A percentile compares a stretch with the other conserved stretches of the same genome.
Evolutionary conservation across 2,329 filamentous ascomycete species (phyloP).

Genomic region (Cladophialophora carrionii): DNA sequence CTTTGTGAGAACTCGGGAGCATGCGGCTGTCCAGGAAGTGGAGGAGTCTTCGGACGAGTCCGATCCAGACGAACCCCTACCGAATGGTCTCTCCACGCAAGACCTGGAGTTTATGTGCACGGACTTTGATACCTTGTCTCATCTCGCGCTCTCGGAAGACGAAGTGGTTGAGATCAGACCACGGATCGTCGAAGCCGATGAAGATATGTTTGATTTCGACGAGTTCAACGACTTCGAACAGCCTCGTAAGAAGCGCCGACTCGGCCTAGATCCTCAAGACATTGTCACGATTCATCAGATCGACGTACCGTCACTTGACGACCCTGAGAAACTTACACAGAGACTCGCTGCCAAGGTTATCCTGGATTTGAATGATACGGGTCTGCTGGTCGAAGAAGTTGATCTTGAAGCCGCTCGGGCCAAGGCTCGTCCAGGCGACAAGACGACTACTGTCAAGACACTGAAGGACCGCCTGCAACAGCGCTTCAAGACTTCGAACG

Average conservation of each 20-base stretch:
- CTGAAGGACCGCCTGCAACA: constrained; percentile 63
- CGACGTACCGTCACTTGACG: constrained; percentile 73
- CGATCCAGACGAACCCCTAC: constrained; percentile 64
- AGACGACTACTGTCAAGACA: constrained; percentile 62
- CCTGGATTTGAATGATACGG: constrained; percentile 84
- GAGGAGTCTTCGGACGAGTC: constrained; percentile 56
- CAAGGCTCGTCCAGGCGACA: constrained; percentile 44
- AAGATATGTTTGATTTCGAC: constrained; percentile 64
- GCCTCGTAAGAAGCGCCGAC: constrained; percentile 69
- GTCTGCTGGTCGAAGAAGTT: constrained; percentile 79
- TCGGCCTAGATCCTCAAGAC: constrained; percentile 50
- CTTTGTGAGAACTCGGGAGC: constrained; percentile 48
- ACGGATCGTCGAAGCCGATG: constrained; percentile 43
- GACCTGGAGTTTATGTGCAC: constrained; percentile 85
- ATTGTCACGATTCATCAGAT: constrained; percentile 60
- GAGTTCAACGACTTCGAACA: constrained; percentile 54
- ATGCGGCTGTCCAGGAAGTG: constrained; percentile 49
- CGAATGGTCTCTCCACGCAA: constrained; percentile 72
- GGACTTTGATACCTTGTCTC: constrained; percentile 75
- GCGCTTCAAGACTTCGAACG: constrained; percentile 94
- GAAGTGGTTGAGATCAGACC: constrained; percentile 41
- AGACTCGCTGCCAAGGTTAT: constrained; percentile 76
- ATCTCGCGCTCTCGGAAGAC: constrained; percentile 48
- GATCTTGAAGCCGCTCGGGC: constrained; percentile 65
- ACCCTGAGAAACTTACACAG: constrained; percentile 74